Evolutionary conservation across 305 asterid species (phyloP).

Genomic region (Ilex paraguariensis): DNA sequence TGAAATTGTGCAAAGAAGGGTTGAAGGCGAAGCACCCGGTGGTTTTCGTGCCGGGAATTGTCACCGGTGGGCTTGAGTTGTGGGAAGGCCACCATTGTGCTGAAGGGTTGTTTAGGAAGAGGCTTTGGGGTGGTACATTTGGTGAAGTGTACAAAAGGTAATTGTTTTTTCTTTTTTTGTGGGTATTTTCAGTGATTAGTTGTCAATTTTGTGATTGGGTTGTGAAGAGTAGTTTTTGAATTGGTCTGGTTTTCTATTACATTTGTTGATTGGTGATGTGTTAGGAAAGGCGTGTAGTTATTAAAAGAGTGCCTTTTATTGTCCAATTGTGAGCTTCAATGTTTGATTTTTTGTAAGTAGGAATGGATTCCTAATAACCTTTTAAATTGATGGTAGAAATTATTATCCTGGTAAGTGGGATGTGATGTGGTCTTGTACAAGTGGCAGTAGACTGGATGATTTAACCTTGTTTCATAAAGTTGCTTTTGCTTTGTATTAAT

Average conservation of each 20-base stretch:
- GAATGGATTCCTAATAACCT: neutral
- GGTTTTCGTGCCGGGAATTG: slow-evolving; percentile 86
- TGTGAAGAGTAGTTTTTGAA: too few relatives aligned
- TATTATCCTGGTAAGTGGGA: neutral
- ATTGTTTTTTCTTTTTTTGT: slow-evolving; percentile 1
- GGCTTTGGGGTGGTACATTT: slow-evolving; percentile 96
- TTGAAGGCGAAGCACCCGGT: slow-evolving; percentile 77
- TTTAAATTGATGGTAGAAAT: neutral
- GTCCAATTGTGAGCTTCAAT: too few relatives aligned
- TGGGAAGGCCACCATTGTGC: slow-evolving; percentile 95
- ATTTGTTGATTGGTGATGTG: too few relatives aligned
- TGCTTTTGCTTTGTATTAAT: neutral
- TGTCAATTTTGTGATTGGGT: too few relatives aligned
- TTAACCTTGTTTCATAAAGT: neutral
- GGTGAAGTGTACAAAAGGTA: slow-evolving; percentile 86
- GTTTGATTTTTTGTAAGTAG: too few relatives aligned
- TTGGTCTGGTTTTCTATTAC: too few relatives aligned
- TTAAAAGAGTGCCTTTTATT: too few relatives aligned
- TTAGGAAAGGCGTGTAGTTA: too few relatives aligned
- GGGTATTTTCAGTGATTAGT: too few relatives aligned
- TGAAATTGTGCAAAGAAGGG: slow-evolving; percentile 71
- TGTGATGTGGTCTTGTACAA: neutral
- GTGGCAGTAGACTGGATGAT: neutral
- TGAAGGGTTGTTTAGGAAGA: slow-evolving; percentile 81
- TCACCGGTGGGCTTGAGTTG: slow-evolving; percentile 90